Conservation (phyloP, 1,284 basidiomycete genomes). For the Paramarasmius palmivorus region DNA sequence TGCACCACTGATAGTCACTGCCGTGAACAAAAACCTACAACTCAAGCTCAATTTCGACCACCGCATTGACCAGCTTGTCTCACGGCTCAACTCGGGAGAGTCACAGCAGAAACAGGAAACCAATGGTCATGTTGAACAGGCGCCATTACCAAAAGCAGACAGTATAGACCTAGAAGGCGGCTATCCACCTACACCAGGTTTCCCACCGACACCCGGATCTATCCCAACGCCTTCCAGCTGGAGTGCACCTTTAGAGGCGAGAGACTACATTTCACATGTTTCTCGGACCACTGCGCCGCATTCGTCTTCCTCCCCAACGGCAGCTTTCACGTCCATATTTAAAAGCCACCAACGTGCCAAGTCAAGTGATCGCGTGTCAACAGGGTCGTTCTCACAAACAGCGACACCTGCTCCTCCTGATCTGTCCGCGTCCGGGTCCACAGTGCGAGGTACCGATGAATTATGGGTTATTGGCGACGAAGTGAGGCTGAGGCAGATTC, state of each 20-base stretch:
- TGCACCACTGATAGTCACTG: constrained; percentile 41
- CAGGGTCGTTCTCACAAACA: too few species aligned
- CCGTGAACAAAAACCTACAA: constrained; percentile 40
- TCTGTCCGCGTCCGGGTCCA: neutral
- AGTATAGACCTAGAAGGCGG: neutral
- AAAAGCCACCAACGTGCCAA: too few species aligned
- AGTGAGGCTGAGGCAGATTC: constrained; percentile 47
- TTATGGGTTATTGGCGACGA: constrained; percentile 41
- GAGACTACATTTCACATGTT: constrained; percentile 3
- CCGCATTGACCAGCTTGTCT: constrained; percentile 40
- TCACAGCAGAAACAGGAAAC: neutral
- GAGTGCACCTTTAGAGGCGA: neutral
- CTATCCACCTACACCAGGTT: neutral
- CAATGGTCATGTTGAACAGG: too few species aligned
- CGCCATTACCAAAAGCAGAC: too few species aligned
- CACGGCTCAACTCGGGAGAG: neutral
- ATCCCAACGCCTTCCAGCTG: neutral
- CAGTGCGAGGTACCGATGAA: constrained; percentile 19
- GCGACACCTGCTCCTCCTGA: neutral
- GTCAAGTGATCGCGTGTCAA: too few species aligned
- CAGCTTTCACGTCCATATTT: neutral
- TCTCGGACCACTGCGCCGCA: constrained; percentile 6
- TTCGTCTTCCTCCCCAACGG: neutral
- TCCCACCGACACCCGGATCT: neutral
- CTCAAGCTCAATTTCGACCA: constrained; percentile 45